These are phyloP conservation scores for Fistulinella staudtii DNA, from an alignment of 1,284 basidiomycete genomes.

Conservation along the genomic window DNA sequence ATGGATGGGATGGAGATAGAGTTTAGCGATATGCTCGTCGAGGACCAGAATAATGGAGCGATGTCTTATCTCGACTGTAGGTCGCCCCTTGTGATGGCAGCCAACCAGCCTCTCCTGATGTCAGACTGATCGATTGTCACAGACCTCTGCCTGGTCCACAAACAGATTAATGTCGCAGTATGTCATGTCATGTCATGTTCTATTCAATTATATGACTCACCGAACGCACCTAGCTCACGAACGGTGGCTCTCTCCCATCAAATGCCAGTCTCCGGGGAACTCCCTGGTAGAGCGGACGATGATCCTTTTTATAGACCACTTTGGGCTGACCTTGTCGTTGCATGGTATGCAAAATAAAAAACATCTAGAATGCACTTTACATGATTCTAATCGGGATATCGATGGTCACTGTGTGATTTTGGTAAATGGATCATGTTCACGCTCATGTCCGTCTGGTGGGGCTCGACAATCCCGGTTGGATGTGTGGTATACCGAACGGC, in stretches of 20 bases:
- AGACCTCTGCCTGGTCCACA: slow-evolving; percentile 55
- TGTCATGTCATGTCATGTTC: slow-evolving; percentile 26
- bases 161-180: slow-evolving; percentile 61
- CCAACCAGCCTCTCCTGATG: slow-evolving; percentile 21
- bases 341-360: slow-evolving; percentile 3
- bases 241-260: slow-evolving; percentile 41
- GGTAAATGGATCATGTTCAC: background rate
- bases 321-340: slow-evolving; percentile 9
- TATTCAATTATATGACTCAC: slow-evolving; percentile 3
- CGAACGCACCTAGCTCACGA: slow-evolving; percentile 36
- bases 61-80: slow-evolving; percentile 86
- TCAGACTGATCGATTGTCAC: slow-evolving; percentile 29
- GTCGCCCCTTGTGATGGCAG: slow-evolving; percentile 29
- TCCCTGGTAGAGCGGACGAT: slow-evolving; percentile 41
- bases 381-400: background rate
- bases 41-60: slow-evolving; percentile 95
- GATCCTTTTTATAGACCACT: background rate
- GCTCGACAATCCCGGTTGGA: background rate
- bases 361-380: slow-evolving; percentile 8
- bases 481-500: too few species aligned
- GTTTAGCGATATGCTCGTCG: slow-evolving; percentile 94
- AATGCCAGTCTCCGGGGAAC: slow-evolving; percentile 40
- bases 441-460: slow-evolving; percentile 1
- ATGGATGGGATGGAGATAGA: slow-evolving; percentile 93
- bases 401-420: background rate